Evolutionary conservation across 2,329 filamentous ascomycete genomes (phyloP).

Genomic region (Aspergillus nomiae): DNA sequence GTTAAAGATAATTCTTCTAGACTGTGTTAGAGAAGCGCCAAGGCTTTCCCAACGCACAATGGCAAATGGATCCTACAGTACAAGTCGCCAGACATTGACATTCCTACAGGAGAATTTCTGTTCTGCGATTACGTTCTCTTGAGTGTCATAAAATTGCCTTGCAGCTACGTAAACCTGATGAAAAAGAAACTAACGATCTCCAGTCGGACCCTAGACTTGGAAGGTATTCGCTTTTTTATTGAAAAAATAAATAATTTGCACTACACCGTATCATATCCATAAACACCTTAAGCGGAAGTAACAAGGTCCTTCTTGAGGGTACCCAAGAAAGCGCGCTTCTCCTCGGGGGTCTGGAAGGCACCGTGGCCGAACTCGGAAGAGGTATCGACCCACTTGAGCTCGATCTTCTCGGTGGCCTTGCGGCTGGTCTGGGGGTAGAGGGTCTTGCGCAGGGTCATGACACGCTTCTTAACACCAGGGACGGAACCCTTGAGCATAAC

Average conservation of each 20-base stretch:
- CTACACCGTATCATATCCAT: conserved; percentile 37
- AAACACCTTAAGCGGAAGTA: conserved; percentile 55
- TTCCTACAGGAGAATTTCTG: background rate
- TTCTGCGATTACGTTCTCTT: background rate
- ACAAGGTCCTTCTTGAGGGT: conserved; percentile 98
- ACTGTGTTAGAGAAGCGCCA: background rate
- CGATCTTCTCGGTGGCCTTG: conserved; percentile 97
- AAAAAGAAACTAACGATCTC: conserved; percentile 2
- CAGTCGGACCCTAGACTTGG: conserved; percentile 17
- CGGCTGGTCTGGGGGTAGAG: conserved; percentile 97
- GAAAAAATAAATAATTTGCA: conserved; percentile 41
- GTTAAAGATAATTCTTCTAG: too few relatives aligned
- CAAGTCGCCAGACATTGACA: background rate
- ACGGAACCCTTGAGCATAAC: conserved; percentile 96
- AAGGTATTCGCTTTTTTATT: conserved; percentile 46
- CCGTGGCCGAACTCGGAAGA: conserved; percentile 99
- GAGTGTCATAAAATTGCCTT: conserved; percentile 9
- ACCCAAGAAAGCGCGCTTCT: conserved; percentile 98
- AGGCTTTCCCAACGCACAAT: background rate
- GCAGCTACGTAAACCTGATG: conserved; percentile 11
- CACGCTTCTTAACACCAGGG: conserved; percentile 98
- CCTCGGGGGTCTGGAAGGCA: conserved; percentile 96
- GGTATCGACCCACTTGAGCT: conserved; percentile 99
- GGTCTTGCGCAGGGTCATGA: conserved; percentile 98
- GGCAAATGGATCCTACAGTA: background rate